A percentile compares a stretch with the other conserved stretches of the same genome.
Conservation (phyloP, 352 stramenopile species). For the Globisporangium uncinulatum region DNA sequence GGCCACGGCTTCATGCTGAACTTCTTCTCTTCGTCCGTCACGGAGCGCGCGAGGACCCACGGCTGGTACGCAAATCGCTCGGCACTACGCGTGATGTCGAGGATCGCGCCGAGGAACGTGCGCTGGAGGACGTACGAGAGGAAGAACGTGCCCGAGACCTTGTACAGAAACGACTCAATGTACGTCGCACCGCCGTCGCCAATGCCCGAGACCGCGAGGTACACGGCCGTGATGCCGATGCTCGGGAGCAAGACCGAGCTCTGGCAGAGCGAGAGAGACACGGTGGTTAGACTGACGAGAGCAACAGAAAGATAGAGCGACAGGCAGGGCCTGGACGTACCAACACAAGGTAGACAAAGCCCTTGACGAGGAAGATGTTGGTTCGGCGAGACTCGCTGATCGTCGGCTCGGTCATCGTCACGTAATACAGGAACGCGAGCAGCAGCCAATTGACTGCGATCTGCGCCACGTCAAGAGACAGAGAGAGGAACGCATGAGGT, state of each 20-base stretch:
- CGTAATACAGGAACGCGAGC: conserved; percentile 59
- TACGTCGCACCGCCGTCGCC: conserved; percentile 47
- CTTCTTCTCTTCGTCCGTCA: conserved; percentile 49
- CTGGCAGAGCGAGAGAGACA: conserved; percentile 14
- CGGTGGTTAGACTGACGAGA: not conserved
- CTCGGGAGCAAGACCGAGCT: conserved; percentile 74
- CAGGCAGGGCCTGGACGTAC: conserved; percentile 22
- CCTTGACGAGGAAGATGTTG: conserved; percentile 67
- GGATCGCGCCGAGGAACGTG: conserved; percentile 64
- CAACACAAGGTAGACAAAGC: conserved; percentile 73
- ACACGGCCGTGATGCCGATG: conserved; percentile 73
- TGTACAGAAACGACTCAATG: conserved; percentile 79
- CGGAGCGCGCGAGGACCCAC: conserved; percentile 55
- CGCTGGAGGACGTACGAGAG: conserved; percentile 83
- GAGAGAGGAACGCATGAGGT: too few relatives aligned
- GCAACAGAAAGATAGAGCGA: not conserved
- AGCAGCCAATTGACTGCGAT: conserved; percentile 75
- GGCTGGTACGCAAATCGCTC: conserved; percentile 65
- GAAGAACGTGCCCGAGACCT: conserved; percentile 83
- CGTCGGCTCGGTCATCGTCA: conserved; percentile 61
- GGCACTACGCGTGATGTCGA: conserved; percentile 62
- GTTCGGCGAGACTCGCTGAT: conserved; percentile 62
- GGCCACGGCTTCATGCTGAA: conserved; percentile 44
- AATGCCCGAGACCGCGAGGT: conserved; percentile 61
- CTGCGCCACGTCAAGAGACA: conserved; percentile 19